Percentiles rank a stretch among this genome's conserved stretches.
phyloP scores from a whole-genome alignment of 345 rosid genomes.

The Noccaea bulbosa region DNA sequence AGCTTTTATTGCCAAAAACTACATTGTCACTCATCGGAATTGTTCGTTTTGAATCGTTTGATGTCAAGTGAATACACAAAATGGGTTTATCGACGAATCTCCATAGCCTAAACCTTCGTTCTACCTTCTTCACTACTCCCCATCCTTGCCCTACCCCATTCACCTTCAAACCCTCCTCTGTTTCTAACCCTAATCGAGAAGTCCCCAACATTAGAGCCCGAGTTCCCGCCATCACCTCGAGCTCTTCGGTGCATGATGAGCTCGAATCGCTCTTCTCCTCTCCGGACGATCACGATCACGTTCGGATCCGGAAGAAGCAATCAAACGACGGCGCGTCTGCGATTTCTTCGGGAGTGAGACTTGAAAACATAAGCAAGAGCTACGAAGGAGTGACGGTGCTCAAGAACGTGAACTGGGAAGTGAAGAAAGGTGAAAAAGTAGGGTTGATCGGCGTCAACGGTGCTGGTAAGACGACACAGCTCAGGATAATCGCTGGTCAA shows the following conservation, averaged over 20 bases:
- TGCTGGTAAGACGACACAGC: conserved; percentile 92
- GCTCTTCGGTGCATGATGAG: conserved; percentile 38
- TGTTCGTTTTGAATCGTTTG: not conserved
- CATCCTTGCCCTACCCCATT: conserved; percentile 42
- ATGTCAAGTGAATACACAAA: conserved; percentile 29
- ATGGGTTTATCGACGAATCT: conserved; percentile 68
- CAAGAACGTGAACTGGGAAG: conserved; percentile 86
- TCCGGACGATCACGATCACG: conserved; percentile 36
- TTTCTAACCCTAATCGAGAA: conserved; percentile 27
- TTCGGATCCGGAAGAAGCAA: conserved; percentile 42
- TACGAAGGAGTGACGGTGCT: conserved; percentile 82
- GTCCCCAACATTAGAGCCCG: conserved; percentile 42
- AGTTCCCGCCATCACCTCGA: conserved; percentile 54
- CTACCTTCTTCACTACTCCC: conserved; percentile 50
- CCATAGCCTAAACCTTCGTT: conserved; percentile 59
- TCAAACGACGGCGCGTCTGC: conserved; percentile 60
- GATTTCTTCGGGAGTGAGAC: conserved; percentile 78
- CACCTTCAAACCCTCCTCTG: conserved; percentile 34
- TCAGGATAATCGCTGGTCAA: conserved; percentile 78
- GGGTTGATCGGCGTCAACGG: conserved; percentile 90
- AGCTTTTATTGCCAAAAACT: not conserved
- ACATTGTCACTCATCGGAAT: conserved; percentile 11
- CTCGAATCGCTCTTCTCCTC: conserved; percentile 72
- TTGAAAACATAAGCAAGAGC: conserved; percentile 76
- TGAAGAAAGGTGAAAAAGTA: conserved; percentile 82